Percentiles rank a stretch among this genome's conserved stretches.
Conservation (phyloP, 306 rosid species). For the Acacia acuminata region DNA sequence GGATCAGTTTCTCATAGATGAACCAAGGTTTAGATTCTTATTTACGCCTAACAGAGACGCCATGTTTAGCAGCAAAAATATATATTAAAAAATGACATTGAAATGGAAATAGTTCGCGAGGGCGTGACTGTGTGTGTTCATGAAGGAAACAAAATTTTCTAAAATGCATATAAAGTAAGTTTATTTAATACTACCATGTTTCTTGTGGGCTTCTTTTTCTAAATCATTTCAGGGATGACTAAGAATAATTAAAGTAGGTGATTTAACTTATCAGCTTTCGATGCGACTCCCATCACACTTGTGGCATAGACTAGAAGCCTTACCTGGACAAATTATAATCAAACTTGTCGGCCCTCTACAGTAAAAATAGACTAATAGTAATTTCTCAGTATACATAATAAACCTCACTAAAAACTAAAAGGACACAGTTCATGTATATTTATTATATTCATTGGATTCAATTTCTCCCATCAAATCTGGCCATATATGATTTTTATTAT, state of each 20-base stretch:
- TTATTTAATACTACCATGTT: background rate
- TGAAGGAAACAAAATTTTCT: background rate
- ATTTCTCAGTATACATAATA: too few species aligned
- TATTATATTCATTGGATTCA: too few species aligned
- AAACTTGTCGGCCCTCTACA: background rate
- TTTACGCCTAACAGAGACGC: fast-evolving
- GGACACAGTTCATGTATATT: too few species aligned
- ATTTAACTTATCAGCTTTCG: background rate
- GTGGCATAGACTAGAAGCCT: background rate
- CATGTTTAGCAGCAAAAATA: too few species aligned
- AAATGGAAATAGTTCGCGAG: background rate
- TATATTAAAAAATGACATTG: background rate
- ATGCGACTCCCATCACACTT: background rate
- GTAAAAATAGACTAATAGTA: too few species aligned
- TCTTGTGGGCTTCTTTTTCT: background rate
- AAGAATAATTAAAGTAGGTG: background rate
- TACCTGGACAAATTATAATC: background rate
- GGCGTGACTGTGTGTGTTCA: background rate
- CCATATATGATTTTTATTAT: too few species aligned
- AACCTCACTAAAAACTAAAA: too few species aligned
- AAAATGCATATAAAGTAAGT: background rate
- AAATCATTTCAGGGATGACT: background rate
- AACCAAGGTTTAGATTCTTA: too few species aligned
- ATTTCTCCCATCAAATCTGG: too few species aligned
- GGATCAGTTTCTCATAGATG: fast-evolving